Conservation (phyloP, 2,329 filamentous ascomycete species). For the Colletotrichum graminicola region DNA sequence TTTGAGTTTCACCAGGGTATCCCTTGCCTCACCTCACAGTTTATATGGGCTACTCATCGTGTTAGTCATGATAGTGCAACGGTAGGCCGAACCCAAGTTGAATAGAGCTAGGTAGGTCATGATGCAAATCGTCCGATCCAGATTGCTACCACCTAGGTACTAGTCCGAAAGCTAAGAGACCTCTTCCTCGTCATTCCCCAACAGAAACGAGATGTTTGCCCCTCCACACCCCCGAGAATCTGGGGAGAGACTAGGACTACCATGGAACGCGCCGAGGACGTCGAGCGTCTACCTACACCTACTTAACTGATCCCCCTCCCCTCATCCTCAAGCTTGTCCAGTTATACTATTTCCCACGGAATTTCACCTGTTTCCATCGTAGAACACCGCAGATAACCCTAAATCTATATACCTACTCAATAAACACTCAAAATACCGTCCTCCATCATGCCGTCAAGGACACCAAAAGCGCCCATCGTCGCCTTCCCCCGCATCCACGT, state of each 20-base stretch:
- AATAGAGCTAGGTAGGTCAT: neutral
- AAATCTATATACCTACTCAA: neutral
- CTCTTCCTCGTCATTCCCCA: conserved; percentile 22
- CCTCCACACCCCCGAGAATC: conserved; percentile 16
- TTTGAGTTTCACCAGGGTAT: conserved; percentile 4
- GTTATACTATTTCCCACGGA: neutral
- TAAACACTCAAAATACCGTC: neutral
- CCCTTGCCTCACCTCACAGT: neutral
- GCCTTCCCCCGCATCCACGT: conserved; percentile 34
- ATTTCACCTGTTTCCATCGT: neutral
- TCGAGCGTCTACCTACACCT: neutral
- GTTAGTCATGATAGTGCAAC: neutral
- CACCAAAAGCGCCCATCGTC: conserved; percentile 33
- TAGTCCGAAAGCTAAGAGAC: neutral
- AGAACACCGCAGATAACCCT: neutral
- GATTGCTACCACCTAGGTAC: neutral
- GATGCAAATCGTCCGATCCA: conserved; percentile 17
- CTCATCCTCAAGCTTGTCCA: neutral
- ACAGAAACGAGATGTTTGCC: conserved; percentile 22
- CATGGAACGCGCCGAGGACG: conserved; percentile 6
- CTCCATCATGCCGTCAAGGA: conserved; percentile 27
- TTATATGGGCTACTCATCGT: neutral
- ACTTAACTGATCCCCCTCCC: conserved; percentile 17
- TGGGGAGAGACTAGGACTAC: conserved; percentile 3
- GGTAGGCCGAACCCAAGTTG: neutral